Base-by-base conservation (phyloP, 495 filamentous ascomycete genomes). In the Trichoderma reesei region DNA sequence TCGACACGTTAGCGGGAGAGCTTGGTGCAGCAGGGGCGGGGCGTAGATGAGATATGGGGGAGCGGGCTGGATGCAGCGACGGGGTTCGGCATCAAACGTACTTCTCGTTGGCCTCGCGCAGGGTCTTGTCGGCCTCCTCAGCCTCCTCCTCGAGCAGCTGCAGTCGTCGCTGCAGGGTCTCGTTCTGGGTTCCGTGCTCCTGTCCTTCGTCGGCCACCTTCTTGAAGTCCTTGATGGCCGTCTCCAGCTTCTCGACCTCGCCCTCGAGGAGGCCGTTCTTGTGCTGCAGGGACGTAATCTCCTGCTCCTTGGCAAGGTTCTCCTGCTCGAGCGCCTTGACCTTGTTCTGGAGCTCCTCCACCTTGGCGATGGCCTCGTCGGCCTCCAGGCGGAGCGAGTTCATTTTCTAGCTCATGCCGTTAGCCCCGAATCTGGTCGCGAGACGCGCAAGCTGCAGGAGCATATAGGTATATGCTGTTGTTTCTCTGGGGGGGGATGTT, bases 21-120 rank as follows among this genome's bases (percentile, higher is more conserved):
- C 16, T 31, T 44, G 11, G 42, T 11, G 16, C 13, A n/a, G 7
- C n/a, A 13, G 8, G 7, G 51, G 41, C 59, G 42, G 65, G 36
- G 39, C 60, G 62, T 46, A 33, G 10, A 36, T 8, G 42, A 31
- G 44, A 63, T 16, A n/a, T 18, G 51, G 41, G n/a, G 41, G 33
- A 60, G 34, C 31, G 26, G 10, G 38, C 11, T 6, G 34, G 54
- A 51, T 34, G 13, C 39, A 41, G 26, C 18, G 41, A 51, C 61
- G 48, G 46, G 56, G 63, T 60, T 41, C 54, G 44, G 44, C 44
- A 48, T 11, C 41, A 9, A 41, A 76, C 90, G 72, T 87, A 97
- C 94, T 97, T 98, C 78, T 98, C 95, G 74, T 96, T 97, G 66
- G 91, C 90, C 81, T 97, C 94, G 71, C 95, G 86, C 71, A 97